Evolutionary conservation across 352 stramenopile species (phyloP).

Genomic region (Phytophthora megakarya): DNA sequence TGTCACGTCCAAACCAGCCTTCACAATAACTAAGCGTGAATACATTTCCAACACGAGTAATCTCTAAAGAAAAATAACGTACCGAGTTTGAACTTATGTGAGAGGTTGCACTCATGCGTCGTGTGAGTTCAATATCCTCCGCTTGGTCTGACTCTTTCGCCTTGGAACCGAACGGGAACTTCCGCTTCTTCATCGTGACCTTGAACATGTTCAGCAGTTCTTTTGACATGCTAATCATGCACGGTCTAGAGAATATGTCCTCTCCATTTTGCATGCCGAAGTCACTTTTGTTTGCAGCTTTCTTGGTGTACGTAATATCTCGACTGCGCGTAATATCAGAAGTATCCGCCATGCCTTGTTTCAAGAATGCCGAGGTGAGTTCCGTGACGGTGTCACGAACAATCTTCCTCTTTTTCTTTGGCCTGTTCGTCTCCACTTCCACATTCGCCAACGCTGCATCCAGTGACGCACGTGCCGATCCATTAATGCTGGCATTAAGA

Average conservation of each 20-base stretch:
- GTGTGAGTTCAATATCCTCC: conserved; percentile 68
- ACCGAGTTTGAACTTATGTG: conserved; percentile 68
- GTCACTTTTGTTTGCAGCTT: conserved; percentile 18
- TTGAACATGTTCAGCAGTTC: conserved; percentile 78
- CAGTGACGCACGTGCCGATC: conserved; percentile 66
- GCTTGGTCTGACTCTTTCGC: conserved; percentile 33
- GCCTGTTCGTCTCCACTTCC: conserved; percentile 45
- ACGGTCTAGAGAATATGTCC: conserved; percentile 69
- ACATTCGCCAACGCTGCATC: conserved; percentile 58
- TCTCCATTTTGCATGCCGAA: conserved; percentile 24
- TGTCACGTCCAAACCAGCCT: conserved; percentile 38
- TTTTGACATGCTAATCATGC: conserved; percentile 60
- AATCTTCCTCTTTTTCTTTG: conserved; percentile 86
- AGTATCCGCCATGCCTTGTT: conserved; percentile 78
- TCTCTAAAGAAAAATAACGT: conserved; percentile 2
- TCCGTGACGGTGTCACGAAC: conserved; percentile 80
- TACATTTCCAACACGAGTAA: neutral
- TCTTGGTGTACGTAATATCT: conserved; percentile 48
- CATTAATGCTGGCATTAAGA: conserved; percentile 70
- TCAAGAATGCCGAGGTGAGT: conserved; percentile 74
- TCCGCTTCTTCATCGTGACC: conserved; percentile 86
- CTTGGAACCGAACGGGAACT: conserved; percentile 65
- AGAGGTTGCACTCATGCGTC: conserved; percentile 63
- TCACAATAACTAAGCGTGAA: conserved; percentile 11
- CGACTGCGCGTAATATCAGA: conserved; percentile 72